Conservation (phyloP, 2,329 filamentous ascomycete genomes). For the Alternaria sp. region DNA sequence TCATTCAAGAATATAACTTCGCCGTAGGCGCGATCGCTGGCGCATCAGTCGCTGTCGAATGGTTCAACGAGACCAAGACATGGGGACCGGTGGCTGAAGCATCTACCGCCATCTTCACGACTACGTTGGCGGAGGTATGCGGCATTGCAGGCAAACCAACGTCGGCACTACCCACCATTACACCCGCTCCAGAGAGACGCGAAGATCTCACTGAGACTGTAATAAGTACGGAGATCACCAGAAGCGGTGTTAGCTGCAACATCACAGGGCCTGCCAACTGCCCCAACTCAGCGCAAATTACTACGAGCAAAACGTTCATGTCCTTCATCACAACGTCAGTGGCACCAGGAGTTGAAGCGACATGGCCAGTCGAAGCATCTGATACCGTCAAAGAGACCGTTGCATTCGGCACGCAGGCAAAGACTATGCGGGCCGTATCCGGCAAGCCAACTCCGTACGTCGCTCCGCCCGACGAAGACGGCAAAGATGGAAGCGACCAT, state of each 20-base stretch:
- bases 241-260: slow-evolving; percentile 55
- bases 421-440: slow-evolving; percentile 47
- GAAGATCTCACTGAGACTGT: slow-evolving; percentile 51
- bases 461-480: neutral
- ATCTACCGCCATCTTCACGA: slow-evolving; percentile 61
- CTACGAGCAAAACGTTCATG: too few relatives aligned
- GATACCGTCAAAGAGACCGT: slow-evolving; percentile 44
- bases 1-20: slow-evolving; percentile 59
- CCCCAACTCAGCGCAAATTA: slow-evolving; percentile 56
- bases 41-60: slow-evolving; percentile 55
- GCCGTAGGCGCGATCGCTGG: slow-evolving; percentile 62
- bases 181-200: slow-evolving; percentile 12
- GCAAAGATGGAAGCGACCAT: neutral
- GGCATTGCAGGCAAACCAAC: slow-evolving; percentile 34
- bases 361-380: slow-evolving; percentile 50
- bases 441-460: slow-evolving; percentile 49
- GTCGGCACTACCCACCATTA: neutral
- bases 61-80: slow-evolving; percentile 33
- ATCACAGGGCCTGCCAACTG: slow-evolving; percentile 56
- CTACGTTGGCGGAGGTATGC: slow-evolving; percentile 56
- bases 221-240: slow-evolving; percentile 50
- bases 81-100: slow-evolving; percentile 60
- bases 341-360: slow-evolving; percentile 39
- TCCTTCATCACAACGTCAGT: slow-evolving; percentile 39
- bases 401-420: slow-evolving; percentile 52